These are phyloP conservation scores for Kuraishia hungarica DNA, from an alignment of 805 yeast species.

Conservation along the genomic window DNA sequence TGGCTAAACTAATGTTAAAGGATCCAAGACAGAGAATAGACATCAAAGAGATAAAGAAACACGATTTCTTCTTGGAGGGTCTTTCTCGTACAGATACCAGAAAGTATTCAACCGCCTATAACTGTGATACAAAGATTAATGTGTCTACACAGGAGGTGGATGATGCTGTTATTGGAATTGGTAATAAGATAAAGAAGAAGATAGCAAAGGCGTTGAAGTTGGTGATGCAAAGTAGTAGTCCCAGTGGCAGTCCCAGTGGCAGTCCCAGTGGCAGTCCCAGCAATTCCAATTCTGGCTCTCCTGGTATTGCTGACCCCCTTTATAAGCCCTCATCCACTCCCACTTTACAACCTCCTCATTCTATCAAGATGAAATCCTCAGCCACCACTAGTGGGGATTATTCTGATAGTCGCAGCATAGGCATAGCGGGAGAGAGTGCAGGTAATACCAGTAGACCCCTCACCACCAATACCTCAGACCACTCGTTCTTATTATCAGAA, in stretches of 20 bases:
- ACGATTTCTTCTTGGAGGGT: conserved; percentile 48
- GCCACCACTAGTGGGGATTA: background rate
- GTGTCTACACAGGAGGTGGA: conserved; percentile 63
- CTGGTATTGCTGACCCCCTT: conserved; percentile 2
- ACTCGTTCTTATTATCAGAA: conserved; percentile 9
- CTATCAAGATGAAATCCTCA: background rate
- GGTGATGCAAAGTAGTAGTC: background rate
- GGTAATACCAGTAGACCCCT: background rate
- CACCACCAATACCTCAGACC: conserved; percentile 5
- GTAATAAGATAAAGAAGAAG: conserved; percentile 49
- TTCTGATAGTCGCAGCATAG: background rate
- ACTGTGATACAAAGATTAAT: conserved; percentile 34
- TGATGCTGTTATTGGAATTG: conserved; percentile 78
- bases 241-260: background rate
- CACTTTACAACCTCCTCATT: conserved; percentile 5
- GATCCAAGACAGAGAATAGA: conserved; percentile 62
- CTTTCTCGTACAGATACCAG: conserved; percentile 17
- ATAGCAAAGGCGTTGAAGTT: conserved; percentile 30
- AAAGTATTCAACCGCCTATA: conserved; percentile 20
- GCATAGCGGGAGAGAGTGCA: no score
- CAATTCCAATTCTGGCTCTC: no score
- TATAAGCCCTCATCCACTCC: conserved; percentile 10
- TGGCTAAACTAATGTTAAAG: conserved; percentile 55
- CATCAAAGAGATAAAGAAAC: conserved; percentile 63
- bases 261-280: conserved; percentile 1